Conservation (phyloP, 768 basidiomycete species). For the Lentinula detonsa region DNA sequence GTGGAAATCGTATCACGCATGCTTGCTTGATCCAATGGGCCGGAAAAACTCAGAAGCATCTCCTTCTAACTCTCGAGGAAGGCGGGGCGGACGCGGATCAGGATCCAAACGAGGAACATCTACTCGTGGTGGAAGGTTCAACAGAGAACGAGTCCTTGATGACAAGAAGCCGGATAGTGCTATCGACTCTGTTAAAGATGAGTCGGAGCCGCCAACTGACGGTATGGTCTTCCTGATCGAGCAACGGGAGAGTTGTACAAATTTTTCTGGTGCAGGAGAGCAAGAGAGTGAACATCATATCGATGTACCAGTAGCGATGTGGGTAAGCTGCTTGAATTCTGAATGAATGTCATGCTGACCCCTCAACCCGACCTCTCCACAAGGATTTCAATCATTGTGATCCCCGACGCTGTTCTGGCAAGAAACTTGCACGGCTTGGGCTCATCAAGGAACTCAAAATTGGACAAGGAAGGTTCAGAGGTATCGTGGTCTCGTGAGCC, state of each 20-base stretch:
- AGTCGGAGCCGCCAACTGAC: constrained; percentile 26
- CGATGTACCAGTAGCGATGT: constrained; percentile 89
- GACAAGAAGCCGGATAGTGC: constrained; percentile 51
- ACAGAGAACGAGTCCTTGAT: constrained; percentile 10
- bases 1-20: no score
- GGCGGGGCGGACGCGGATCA: constrained; percentile 31
- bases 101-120: constrained; percentile 17
- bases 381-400: constrained; percentile 94
- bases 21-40: constrained; percentile 21
- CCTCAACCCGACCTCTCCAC: neutral
- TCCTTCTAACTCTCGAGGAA: constrained; percentile 14
- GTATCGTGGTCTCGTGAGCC: constrained; percentile 89
- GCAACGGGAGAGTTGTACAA: neutral
- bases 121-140: constrained; percentile 10
- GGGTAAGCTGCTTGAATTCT: constrained; percentile 51
- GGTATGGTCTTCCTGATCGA: constrained; percentile 8
- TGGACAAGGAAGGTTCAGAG: constrained; percentile 75
- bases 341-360: neutral
- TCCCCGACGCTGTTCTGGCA: constrained; percentile 62
- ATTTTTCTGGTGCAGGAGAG: constrained; percentile 2
- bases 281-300: constrained; percentile 30
- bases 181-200: constrained; percentile 40
- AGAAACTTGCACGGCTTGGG: constrained; percentile 82
- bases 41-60: constrained; percentile 30
- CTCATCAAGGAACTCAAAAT: constrained; percentile 80